Conservation (phyloP, 495 filamentous ascomycete genomes). For the Niebla homalea region DNA sequence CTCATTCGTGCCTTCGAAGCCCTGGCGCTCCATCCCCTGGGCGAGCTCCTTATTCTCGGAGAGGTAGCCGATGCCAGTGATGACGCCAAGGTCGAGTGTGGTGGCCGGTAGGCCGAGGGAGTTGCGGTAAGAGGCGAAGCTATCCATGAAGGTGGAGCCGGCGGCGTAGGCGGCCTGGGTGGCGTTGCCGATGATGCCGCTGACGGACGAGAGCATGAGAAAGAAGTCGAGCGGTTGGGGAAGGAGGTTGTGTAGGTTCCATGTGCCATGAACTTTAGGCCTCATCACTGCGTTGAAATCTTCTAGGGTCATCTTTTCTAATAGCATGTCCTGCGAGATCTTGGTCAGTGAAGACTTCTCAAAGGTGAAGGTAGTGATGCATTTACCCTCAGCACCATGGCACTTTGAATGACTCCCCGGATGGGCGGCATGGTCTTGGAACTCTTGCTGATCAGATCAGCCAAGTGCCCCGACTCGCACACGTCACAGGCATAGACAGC, state of each 20-base stretch:
- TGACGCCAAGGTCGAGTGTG: slow-evolving; percentile 14
- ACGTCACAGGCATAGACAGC: slow-evolving; percentile 23
- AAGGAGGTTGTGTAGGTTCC: slow-evolving; percentile 36
- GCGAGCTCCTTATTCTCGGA: slow-evolving; percentile 9
- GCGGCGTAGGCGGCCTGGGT: slow-evolving; percentile 35
- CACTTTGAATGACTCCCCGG: slow-evolving; percentile 26
- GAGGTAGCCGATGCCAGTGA: slow-evolving; percentile 4
- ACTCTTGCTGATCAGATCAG: not conserved
- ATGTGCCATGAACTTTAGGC: slow-evolving; percentile 28
- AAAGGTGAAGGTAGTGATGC: too few species aligned
- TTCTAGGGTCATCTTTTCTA: slow-evolving; percentile 10
- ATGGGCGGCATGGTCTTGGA: slow-evolving; percentile 16
- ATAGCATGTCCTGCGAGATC: slow-evolving; percentile 13
- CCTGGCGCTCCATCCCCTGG: not conserved
- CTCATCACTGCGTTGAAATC: slow-evolving; percentile 8
- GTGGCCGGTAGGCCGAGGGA: slow-evolving; percentile 14
- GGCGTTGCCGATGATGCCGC: slow-evolving; percentile 27
- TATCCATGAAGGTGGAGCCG: slow-evolving; percentile 21
- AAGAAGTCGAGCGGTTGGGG: slow-evolving; percentile 40
- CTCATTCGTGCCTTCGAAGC: slow-evolving; percentile 1
- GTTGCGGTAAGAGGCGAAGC: slow-evolving; percentile 6
- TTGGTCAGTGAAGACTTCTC: not conserved
- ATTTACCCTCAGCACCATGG: slow-evolving; percentile 8
- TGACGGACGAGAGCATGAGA: slow-evolving; percentile 32
- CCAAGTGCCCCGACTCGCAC: slow-evolving; percentile 5